Percentiles rank a stretch among this genome's conserved stretches.
Conservation (phyloP, 768 basidiomycete species). For the Cystofilobasidium macerans region DNA sequence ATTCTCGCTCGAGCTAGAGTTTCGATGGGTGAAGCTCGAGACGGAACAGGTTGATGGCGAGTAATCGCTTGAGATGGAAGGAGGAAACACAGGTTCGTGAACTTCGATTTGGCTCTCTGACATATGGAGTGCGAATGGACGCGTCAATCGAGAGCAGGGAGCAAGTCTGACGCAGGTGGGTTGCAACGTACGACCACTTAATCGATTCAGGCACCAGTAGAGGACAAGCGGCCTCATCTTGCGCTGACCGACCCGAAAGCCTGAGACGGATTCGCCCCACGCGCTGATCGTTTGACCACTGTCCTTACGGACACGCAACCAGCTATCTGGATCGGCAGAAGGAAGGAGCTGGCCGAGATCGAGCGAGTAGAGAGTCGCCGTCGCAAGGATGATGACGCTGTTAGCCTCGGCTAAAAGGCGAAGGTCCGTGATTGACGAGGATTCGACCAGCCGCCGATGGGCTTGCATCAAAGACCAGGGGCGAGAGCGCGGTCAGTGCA, state of each 20-base stretch:
- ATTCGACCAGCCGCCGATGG: constrained; percentile 16
- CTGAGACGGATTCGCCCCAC: constrained; percentile 18
- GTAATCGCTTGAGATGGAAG: not conserved
- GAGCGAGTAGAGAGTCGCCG: constrained; percentile 11
- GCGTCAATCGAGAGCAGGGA: too few relatives aligned
- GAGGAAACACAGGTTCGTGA: constrained; percentile 12
- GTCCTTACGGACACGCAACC: constrained; percentile 10
- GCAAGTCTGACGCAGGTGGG: too few relatives aligned
- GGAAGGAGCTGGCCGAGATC: constrained; percentile 5
- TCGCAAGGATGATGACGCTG: constrained; percentile 14
- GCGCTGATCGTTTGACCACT: constrained; percentile 12
- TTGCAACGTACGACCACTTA: constrained; percentile 12
- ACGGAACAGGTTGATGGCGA: constrained; percentile 6
- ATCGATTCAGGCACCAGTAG: constrained; percentile 14
- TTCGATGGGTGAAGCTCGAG: too few relatives aligned
- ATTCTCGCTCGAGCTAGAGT: too few relatives aligned
- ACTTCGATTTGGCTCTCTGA: constrained; percentile 15
- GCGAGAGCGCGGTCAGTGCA: not conserved
- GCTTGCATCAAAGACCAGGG: not conserved
- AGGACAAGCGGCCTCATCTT: constrained; percentile 4
- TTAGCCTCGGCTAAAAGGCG: constrained; percentile 4
- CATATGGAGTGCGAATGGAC: too few relatives aligned
- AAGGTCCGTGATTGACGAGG: constrained; percentile 15
- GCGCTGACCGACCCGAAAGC: constrained; percentile 1
- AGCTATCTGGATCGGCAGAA: not conserved